phyloP scores from a whole-genome alignment of 352 stramenopile genomes.

The Globisporangium paroecandrum region DNA sequence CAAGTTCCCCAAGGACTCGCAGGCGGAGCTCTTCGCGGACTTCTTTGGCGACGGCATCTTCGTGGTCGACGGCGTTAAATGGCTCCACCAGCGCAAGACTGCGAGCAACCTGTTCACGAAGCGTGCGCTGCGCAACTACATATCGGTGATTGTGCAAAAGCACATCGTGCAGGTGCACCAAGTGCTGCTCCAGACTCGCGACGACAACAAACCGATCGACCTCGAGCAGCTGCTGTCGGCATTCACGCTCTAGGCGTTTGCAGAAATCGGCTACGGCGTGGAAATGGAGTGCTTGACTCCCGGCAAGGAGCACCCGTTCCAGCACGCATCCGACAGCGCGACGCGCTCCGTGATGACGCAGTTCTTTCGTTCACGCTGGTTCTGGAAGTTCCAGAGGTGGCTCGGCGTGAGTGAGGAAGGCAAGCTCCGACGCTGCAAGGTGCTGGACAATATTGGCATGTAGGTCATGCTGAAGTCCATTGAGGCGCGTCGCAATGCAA shows the following conservation, averaged over 20 bases:
- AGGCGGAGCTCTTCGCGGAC: not conserved
- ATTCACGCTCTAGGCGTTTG: slow-evolving; percentile 50
- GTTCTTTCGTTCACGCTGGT: slow-evolving; percentile 36
- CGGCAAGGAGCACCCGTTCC: slow-evolving; percentile 46
- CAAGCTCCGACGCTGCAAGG: slow-evolving; percentile 28
- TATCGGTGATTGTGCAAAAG: slow-evolving; percentile 13
- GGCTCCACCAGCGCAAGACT: slow-evolving; percentile 29
- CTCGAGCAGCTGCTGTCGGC: slow-evolving; percentile 23
- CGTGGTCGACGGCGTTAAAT: slow-evolving; percentile 23
- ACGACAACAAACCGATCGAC: not conserved
- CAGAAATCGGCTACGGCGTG: slow-evolving; percentile 39
- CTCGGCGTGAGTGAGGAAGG: slow-evolving; percentile 37
- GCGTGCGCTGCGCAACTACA: slow-evolving; percentile 18
- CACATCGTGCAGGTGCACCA: slow-evolving; percentile 10
- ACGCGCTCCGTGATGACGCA: slow-evolving; percentile 28
- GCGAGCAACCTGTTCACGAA: slow-evolving; percentile 28
- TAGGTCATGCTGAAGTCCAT: slow-evolving; percentile 43
- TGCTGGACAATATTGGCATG: slow-evolving; percentile 47
- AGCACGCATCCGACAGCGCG: slow-evolving; percentile 42
- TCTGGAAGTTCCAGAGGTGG: slow-evolving; percentile 48
- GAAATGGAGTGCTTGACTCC: slow-evolving; percentile 36
- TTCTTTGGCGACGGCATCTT: slow-evolving; percentile 33
- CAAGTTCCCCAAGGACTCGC: slow-evolving; percentile 5
- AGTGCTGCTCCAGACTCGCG: slow-evolving; percentile 16
- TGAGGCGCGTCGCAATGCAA: slow-evolving; percentile 11